Evolutionary conservation across 495 filamentous ascomycete genomes (phyloP).

Genomic region (Penicillium paxilli): DNA sequence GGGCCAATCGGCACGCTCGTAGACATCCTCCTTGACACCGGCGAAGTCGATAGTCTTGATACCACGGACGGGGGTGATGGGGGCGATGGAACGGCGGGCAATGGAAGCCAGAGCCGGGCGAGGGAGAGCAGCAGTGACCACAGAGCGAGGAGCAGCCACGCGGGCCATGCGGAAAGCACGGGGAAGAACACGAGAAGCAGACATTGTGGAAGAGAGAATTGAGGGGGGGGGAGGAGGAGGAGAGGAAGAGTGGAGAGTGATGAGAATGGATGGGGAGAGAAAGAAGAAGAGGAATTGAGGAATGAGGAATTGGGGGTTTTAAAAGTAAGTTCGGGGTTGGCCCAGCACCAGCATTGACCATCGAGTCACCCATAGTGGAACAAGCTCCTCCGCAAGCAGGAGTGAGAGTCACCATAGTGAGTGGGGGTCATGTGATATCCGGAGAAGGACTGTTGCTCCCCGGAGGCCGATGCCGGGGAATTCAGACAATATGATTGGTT

Average conservation of each 20-base stretch:
- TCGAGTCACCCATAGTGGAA: no score
- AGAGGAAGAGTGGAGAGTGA: constrained; percentile 19
- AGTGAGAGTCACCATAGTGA: no score
- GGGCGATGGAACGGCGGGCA: constrained; percentile 51
- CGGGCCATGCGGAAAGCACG: constrained; percentile 80
- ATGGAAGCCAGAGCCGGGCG: constrained; percentile 43
- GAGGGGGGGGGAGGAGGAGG: constrained; percentile 21
- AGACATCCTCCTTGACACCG: constrained; percentile 87
- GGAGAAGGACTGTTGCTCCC: constrained; percentile 40
- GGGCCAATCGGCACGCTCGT: constrained; percentile 98
- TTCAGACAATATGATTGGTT: not conserved
- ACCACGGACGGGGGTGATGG: constrained; percentile 50
- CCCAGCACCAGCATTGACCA: not conserved
- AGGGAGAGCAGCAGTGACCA: constrained; percentile 42
- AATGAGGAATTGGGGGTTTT: constrained; percentile 20
- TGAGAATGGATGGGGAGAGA: constrained; percentile 16
- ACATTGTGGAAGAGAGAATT: constrained; percentile 62
- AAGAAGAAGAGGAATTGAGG: constrained; percentile 2
- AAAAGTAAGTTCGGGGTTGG: constrained; percentile 13
- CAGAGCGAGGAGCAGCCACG: constrained; percentile 61
- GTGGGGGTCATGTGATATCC: constrained; percentile 27
- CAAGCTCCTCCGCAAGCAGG: constrained; percentile 15
- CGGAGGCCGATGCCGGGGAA: constrained; percentile 36
- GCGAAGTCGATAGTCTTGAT: constrained; percentile 77
- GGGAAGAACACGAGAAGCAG: constrained; percentile 78